Conservation (phyloP, 1,284 basidiomycete genomes). For the Ustilago shanxiensis region DNA sequence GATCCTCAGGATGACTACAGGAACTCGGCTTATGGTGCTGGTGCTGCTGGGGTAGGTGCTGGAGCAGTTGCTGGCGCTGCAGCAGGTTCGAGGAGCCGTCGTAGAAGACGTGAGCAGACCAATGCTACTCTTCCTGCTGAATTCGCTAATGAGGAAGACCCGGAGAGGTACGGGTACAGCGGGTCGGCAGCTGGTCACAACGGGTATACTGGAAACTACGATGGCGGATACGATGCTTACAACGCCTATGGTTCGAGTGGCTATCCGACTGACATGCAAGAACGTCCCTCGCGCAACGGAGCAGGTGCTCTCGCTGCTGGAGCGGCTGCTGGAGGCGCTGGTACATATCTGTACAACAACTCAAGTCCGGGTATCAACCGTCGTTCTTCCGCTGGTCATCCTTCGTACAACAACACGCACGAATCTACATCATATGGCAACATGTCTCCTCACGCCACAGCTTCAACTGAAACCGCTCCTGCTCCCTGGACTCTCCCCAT, state of each 20-base stretch:
- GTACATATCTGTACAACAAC: constrained; percentile 33
- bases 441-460: constrained; percentile 35
- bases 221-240: constrained; percentile 30
- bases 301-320: constrained; percentile 46
- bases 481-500: constrained; percentile 48
- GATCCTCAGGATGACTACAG: constrained; percentile 49
- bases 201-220: constrained; percentile 23
- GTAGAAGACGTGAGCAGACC: constrained; percentile 26
- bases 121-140: constrained; percentile 52
- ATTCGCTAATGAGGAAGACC: constrained; percentile 50
- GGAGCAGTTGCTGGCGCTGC: constrained; percentile 31
- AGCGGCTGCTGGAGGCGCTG: constrained; percentile 43
- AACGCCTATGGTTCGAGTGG: constrained; percentile 15
- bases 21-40: constrained; percentile 20
- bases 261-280: constrained; percentile 48
- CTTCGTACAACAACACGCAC: constrained; percentile 22
- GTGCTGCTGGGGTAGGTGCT: constrained; percentile 4
- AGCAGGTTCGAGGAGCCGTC: constrained; percentile 28
- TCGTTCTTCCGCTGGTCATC: constrained; percentile 40
- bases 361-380: constrained; percentile 22
- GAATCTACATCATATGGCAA: constrained; percentile 14
- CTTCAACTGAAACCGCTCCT: constrained; percentile 22
- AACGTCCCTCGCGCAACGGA: constrained; percentile 11
- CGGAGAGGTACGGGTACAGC: constrained; percentile 41
- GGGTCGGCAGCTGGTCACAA: constrained; percentile 28